phyloP scores from a whole-genome alignment of 78 protist genomes.

The Mantamonas sphyraenae region DNA sequence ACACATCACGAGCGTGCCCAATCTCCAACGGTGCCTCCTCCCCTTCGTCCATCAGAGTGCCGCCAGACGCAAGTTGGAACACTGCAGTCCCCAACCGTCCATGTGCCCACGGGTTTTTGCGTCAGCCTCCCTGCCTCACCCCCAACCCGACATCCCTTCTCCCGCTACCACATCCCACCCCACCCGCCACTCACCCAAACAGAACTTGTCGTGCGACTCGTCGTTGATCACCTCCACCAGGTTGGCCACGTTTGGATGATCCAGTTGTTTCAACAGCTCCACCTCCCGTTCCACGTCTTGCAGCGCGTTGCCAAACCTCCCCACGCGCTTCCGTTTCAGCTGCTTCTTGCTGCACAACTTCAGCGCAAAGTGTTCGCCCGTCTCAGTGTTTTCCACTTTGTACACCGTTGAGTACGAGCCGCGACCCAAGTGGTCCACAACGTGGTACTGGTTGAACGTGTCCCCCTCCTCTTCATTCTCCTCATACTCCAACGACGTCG shows the following conservation, averaged over 20 bases:
- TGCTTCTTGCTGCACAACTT: neutral
- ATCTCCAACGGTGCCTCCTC: neutral
- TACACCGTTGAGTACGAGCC: slow-evolving; percentile 1
- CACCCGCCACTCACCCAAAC: too few relatives aligned
- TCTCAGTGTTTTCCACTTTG: neutral
- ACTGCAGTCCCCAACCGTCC: too few relatives aligned
- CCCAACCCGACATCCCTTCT: neutral
- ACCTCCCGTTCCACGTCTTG: slow-evolving; percentile 17
- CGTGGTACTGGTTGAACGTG: slow-evolving; percentile 13
- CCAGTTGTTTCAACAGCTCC: slow-evolving; percentile 6
- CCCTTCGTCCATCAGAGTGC: too few relatives aligned
- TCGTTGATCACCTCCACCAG: slow-evolving; percentile 30
- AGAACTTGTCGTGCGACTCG: neutral
- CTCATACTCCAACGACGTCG: too few relatives aligned
- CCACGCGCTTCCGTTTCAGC: neutral
- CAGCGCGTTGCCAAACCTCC: too few relatives aligned
- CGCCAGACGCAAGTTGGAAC: too few relatives aligned
- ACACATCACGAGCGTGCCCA: neutral
- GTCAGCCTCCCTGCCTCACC: neutral
- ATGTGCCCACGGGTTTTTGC: neutral
- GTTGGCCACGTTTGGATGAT: slow-evolving; percentile 25
- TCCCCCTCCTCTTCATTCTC: too few relatives aligned
- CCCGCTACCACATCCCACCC: too few relatives aligned
- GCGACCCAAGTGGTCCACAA: neutral
- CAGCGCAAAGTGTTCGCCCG: neutral